Base-by-base conservation (phyloP, 1,139 yeast genomes). In the Ogataea hybrid region DNA sequence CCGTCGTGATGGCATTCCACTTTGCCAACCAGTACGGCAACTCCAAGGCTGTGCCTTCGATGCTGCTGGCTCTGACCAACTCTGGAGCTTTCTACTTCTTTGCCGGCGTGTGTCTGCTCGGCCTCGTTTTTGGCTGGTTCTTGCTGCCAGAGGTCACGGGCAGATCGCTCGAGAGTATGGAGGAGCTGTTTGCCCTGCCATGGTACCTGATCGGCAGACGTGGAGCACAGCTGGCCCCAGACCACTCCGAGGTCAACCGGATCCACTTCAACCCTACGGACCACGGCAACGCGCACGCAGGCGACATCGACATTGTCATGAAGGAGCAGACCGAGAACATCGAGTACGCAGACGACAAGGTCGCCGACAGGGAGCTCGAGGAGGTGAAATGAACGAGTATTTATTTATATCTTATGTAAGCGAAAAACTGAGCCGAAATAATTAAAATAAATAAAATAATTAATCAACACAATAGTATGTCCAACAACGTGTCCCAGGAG, bases 21-120 rank as follows among this genome's bases (percentile, higher is more conserved):
- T 79, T 75, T 52, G 74, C 72, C 27, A 76, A 75, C 60, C 84
- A 79, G 58, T 79, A 73, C 53, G 81, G 80, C 52, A 77, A 76
- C 58, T 72, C 81, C 16, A 77, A 74, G 56, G 82, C 82, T 0
- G 54, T 76, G 35, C 82, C 84, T 7, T 61, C 65, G 38, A 71
- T 79, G 77, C 59, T 78, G 50, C 42, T 75, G 29, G 60, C 70
- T 1, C 59, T 78, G 73, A 54, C 70, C 37, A 67, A 70, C 23
- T 71, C 64, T 54, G 84, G 84, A 21, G 71, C 81, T 0, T 76
- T 79, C 61, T 73, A 69, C 57, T 75, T 79, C 54, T 79, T 77
- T 50, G 67, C 66, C 9, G 80, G 68, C 15, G 69, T 77, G 2
- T 58, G 71, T 49, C 41, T 59, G 1, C 17, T 74, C 12, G 68